phyloP scores from a whole-genome alignment of 225 moss, liverwort and hornwort genomes.

The Polytrichum formosum region DNA sequence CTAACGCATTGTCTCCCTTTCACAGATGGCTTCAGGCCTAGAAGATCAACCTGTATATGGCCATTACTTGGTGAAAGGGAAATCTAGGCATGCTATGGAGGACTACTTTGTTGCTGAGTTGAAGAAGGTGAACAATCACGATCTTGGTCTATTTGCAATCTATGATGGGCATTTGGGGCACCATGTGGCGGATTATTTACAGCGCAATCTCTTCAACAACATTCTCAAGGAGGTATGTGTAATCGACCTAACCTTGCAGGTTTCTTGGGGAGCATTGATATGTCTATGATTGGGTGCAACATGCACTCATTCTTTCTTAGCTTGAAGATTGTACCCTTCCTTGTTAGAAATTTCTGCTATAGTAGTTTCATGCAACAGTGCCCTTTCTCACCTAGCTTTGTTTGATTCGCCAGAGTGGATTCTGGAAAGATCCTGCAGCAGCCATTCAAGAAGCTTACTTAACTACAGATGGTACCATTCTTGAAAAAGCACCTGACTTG shows the following conservation, averaged over 20 bases:
- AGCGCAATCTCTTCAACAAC: slow-evolving; percentile 79
- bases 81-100: slow-evolving; percentile 98
- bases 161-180: slow-evolving; percentile 98
- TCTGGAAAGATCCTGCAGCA: slow-evolving; percentile 66
- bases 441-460: slow-evolving; percentile 83
- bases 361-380: too few species aligned
- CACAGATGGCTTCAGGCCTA: slow-evolving; percentile 66
- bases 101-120: slow-evolving; percentile 79
- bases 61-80: slow-evolving; percentile 85
- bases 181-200: slow-evolving; percentile 72
- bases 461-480: slow-evolving; percentile 64
- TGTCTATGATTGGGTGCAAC: too few species aligned
- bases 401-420: slow-evolving; percentile 48
- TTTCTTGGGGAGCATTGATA: too few species aligned
- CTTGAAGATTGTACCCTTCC: too few species aligned
- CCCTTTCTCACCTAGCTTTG: too few species aligned
- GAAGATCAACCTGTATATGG: slow-evolving; percentile 34
- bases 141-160: slow-evolving; percentile 92
- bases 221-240: slow-evolving; percentile 68
- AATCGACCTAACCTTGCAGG: too few species aligned
- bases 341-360: too few species aligned
- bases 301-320: too few species aligned
- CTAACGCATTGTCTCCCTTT: too few species aligned
- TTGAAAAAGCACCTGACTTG: slow-evolving; percentile 71
- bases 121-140: slow-evolving; percentile 55